Conservation (phyloP, 306 rosid species). For the Quercus agrifolia region DNA sequence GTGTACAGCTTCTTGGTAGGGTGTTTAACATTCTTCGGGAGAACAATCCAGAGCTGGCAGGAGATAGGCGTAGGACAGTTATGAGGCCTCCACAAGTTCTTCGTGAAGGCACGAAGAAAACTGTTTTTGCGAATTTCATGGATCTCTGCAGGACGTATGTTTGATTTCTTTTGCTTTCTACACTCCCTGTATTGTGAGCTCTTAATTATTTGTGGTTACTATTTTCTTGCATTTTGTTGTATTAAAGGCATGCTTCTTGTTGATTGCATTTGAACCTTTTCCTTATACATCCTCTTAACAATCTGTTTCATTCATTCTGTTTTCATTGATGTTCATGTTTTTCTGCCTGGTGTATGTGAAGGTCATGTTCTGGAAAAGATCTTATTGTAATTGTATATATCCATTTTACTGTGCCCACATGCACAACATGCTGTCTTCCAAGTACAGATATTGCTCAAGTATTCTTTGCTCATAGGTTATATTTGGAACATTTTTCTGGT, state of each 20-base stretch:
- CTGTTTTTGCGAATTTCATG: slow-evolving; percentile 59
- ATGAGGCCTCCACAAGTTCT: slow-evolving; percentile 71
- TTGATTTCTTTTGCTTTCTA: not conserved
- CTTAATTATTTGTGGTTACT: not conserved
- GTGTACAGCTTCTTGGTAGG: slow-evolving; percentile 55
- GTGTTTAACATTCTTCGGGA: slow-evolving; percentile 53
- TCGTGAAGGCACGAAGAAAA: slow-evolving; percentile 61
- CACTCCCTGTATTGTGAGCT: not conserved
- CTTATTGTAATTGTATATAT: not conserved
- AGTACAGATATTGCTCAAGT: not conserved
- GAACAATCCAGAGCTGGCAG: slow-evolving; percentile 61
- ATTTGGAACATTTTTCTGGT: not conserved
- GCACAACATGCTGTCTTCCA: not conserved
- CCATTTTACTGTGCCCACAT: not conserved
- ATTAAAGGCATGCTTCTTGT: not conserved
- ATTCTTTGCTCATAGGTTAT: not conserved
- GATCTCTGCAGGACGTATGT: slow-evolving; percentile 47
- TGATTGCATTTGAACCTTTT: not conserved
- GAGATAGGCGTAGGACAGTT: slow-evolving; percentile 57
- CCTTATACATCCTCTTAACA: not conserved
- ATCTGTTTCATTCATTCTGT: not conserved
- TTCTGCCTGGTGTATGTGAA: not conserved
- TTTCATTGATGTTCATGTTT: not conserved
- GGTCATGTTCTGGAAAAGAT: not conserved
- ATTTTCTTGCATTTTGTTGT: not conserved